Conservation (phyloP, 1,284 basidiomycete species). For the Coniophora puteana region DNA sequence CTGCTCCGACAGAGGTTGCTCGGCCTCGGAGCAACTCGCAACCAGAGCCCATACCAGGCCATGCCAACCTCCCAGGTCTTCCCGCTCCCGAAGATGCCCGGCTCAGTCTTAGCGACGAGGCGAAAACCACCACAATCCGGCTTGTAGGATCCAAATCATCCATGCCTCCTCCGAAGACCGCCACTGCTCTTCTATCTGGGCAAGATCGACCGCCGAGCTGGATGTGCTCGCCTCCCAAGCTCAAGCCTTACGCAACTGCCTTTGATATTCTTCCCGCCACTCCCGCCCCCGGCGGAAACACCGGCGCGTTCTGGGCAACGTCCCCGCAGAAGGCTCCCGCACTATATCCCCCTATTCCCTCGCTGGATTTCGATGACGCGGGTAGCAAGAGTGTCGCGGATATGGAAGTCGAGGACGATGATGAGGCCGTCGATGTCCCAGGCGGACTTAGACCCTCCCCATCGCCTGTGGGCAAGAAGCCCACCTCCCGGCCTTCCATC, state of each 20-base stretch:
- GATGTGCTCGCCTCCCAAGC: conserved; percentile 48
- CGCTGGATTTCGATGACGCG: conserved; percentile 26
- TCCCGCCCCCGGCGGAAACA: conserved; percentile 34
- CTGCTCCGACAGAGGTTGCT: conserved; percentile 12
- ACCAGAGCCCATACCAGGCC: conserved; percentile 51
- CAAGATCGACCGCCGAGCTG: conserved; percentile 7
- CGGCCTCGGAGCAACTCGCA: conserved; percentile 41
- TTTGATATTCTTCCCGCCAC: conserved; percentile 65
- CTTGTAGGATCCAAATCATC: conserved; percentile 44
- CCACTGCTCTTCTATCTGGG: too few relatives aligned
- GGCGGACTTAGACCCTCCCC: conserved; percentile 25
- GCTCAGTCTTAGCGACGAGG: conserved; percentile 36
- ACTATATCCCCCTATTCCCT: conserved; percentile 53
- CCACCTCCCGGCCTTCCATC: conserved; percentile 12
- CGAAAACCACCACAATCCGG: conserved; percentile 59
- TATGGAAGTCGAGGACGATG: conserved; percentile 14
- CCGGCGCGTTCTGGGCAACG: conserved; percentile 40
- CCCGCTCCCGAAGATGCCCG: conserved; percentile 57
- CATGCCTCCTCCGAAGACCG: too few relatives aligned
- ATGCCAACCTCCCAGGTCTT: conserved; percentile 47
- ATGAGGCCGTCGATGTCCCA: conserved; percentile 30
- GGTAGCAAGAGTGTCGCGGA: conserved; percentile 13
- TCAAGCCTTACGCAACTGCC: conserved; percentile 57
- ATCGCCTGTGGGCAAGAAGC: conserved; percentile 16
- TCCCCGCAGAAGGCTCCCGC: conserved; percentile 32